These are phyloP conservation scores for Russula olivacea DNA, from an alignment of 768 basidiomycete species.

Conservation along the genomic window DNA sequence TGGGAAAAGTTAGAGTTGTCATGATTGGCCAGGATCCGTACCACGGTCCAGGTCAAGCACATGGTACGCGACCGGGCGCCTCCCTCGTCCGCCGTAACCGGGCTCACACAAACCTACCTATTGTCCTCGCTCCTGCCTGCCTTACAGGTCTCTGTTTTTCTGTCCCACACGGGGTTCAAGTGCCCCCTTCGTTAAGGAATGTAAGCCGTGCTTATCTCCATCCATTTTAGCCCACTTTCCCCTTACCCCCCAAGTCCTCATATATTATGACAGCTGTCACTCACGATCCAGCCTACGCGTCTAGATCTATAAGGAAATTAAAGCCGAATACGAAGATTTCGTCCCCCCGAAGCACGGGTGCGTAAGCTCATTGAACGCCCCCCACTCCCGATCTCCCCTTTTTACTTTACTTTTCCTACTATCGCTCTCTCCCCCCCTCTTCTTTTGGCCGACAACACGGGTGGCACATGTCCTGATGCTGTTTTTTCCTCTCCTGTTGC, in stretches of 20 bases:
- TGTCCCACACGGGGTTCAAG: conserved; percentile 66
- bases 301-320: conserved; percentile 86
- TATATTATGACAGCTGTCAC: conserved; percentile 11
- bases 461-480: not conserved
- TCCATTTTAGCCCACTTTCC: not conserved
- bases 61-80: conserved; percentile 48
- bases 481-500: not conserved
- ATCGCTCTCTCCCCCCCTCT: not conserved
- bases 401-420: not conserved
- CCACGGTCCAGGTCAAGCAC: conserved; percentile 74
- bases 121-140: not conserved
- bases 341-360: conserved; percentile 78
- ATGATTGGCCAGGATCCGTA: conserved; percentile 92
- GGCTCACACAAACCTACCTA: not conserved
- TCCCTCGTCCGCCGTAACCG: not conserved
- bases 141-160: conserved; percentile 77
- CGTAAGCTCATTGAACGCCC: conserved; percentile 30
- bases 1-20: conserved; percentile 80
- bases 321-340: conserved; percentile 75
- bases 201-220: conserved; percentile 36
- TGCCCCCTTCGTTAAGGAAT: conserved; percentile 82
- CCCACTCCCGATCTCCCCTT: not conserved
- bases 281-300: conserved; percentile 10
- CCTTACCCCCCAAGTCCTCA: not conserved
- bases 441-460: not conserved